Base-by-base conservation (phyloP, 2,329 filamentous ascomycete genomes). In the Chaetomiaceae sp. region DNA sequence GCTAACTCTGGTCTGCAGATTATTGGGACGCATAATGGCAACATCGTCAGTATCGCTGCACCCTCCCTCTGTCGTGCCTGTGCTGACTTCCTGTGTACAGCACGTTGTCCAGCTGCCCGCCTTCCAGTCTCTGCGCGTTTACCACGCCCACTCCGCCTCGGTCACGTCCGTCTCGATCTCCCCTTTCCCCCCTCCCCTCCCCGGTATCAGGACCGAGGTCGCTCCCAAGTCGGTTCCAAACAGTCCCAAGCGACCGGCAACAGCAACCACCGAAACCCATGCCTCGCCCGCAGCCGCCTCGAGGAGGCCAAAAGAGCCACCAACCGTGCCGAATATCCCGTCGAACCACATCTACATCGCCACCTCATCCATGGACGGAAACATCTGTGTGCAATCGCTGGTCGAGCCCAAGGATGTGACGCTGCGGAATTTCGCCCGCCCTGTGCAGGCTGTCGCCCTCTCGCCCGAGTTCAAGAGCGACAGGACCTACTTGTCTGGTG, bases 381-480 rank as follows among this genome's bases (percentile, higher is more conserved):
- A 96, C 66, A 89, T 99, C 14, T 97, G 94, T 64, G 83, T 99
- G 1, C 86, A 91, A 54, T 95, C 90, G 1, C 74, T 99, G 19
- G 74, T 94, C 19, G 92, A 99, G 65, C 73, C 87, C 34, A 95
- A 91, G 64, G 94, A 99, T 71, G 91, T 96, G 2, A 86, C 91
- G 54, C 72, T 97, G 25, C 85, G 94, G 25, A 96, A 96, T 68
- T 99, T 97, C 72, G 90, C 89, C 1, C 83, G 95, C 4, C 95
- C 95, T 0, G 84, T 99, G 3, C 91, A 96, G 65, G 85, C 91
- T 6, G 90, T 99, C 1, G 89, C 91, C 0, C 72, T 99, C n/a
- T 97, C 94, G 0, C 94, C 94, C 0, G 91, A 97, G 48, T 99
- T 90, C 74, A 96, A 88, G 68, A 88, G 80, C 53, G 94, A 99